Base-by-base conservation (phyloP, 2,329 filamentous ascomycete genomes). In the Epichloe bromicola region DNA sequence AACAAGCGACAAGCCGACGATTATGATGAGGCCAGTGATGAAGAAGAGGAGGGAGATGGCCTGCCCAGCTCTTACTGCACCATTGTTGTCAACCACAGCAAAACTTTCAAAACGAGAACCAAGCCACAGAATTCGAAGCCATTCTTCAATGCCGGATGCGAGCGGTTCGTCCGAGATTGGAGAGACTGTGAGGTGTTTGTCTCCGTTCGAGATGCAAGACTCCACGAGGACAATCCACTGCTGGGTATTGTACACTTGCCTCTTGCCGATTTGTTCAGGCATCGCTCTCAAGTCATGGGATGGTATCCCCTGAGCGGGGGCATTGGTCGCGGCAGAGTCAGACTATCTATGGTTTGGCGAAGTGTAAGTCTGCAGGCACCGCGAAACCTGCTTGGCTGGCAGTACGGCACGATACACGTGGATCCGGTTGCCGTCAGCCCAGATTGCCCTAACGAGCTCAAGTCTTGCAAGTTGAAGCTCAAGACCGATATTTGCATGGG, bases 41-140 rank as follows among this genome's bases (percentile, higher is more conserved):
- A 77, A 51, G 79, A 82, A 54, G 79, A 83, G 54, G 71, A 78
- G 10, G 83, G 75, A 15, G 80, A 83, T 4, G 76, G 80, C 43
- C 68, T 87, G 39, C 85, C 85, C 0, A 84, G 82, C 46, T 74
- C 80, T 26, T 89, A 87, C 61, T 86, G 83, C 62, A 86, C 75
- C 34, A 77, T 88, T 57, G 84, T 88, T 42, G 66, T 88, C 57
- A 87, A 88, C 60, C 83, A 88, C 60, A 75, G 76, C 56, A 87
- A 78, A 61, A 70, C 75, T 12, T 89, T 83, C 67, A 81, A 76
- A 58, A 86, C 85, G 2, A 71, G 85, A 15, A 86, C 85, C 0
- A 88, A 89, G 65, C 85, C 85, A 1, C 86, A 87, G 67, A 88
- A 87, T 55, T 75, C 80, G 0, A 87, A 86, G 58, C 85, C 85